Evolutionary conservation across 2,329 filamentous ascomycete species (phyloP).

Genomic region (Parastagonospora nodorum): DNA sequence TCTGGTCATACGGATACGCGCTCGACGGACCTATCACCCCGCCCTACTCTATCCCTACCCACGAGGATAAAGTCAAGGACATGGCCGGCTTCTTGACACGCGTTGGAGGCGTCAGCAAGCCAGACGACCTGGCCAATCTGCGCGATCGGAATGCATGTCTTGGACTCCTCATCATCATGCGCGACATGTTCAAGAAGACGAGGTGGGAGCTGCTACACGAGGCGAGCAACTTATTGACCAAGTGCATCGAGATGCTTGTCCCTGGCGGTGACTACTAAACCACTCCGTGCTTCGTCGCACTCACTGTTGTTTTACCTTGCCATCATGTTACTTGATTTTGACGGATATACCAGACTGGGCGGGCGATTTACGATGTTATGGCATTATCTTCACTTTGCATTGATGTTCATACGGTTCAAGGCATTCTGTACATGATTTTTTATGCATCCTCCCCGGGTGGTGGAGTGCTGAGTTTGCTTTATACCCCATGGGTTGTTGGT

Average conservation of each 20-base stretch:
- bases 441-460: conserved; percentile 1
- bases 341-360: conserved; percentile 6
- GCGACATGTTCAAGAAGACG: conserved; percentile 79
- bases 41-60: conserved; percentile 59
- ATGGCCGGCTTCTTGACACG: conserved; percentile 80
- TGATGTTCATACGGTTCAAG: background rate
- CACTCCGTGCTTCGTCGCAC: conserved; percentile 1
- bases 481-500: conserved; percentile 4
- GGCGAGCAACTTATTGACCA: conserved; percentile 77
- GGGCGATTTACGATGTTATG: conserved; percentile 13
- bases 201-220: conserved; percentile 93
- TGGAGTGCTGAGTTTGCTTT: conserved; percentile 5
- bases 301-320: background rate
- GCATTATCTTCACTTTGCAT: conserved; percentile 1
- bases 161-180: conserved; percentile 79
- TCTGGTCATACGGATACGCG: conserved; percentile 94
- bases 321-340: background rate
- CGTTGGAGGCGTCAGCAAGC: conserved; percentile 72
- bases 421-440: conserved; percentile 6
- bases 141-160: conserved; percentile 81
- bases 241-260: conserved; percentile 72
- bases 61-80: conserved; percentile 70
- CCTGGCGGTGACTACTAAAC: conserved; percentile 23
- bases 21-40: conserved; percentile 76
- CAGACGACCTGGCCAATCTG: conserved; percentile 76